Evolutionary conservation across 192 early-diverging fungal species (phyloP), one percentile per base, ranked within the genome.

Genomic region (Backusella tarrabulga): DNA sequence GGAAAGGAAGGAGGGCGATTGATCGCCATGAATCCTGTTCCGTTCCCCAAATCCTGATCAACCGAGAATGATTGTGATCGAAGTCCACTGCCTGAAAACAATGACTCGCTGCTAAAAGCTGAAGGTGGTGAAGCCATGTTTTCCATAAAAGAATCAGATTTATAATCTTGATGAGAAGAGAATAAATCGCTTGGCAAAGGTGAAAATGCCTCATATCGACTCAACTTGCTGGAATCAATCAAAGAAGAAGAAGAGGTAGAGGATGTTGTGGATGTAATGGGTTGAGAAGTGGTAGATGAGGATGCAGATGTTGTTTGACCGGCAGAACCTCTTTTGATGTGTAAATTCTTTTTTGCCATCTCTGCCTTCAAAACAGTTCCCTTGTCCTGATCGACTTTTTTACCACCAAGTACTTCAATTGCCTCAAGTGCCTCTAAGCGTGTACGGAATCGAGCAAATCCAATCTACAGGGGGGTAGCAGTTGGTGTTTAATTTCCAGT

Each of bases 331-430:
- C 96, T 90, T 76, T 93, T 95, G 71, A 94, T 96, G 83, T 97
- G 95, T 74, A 99, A 88, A 81, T 99, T 98, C 88, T 98, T 98
- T 81, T 97, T 98, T 44, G 98, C 98, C 94, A 99, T 95, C 81
- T 98, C 97, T 2, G 97, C 98, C 85, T 99, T 99, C 41, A 99
- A 90, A 34, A 94, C 84, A 56, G 88, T 88, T 77, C 93, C 93
- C 54, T 90, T 89, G 60, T 80, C 95, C 6, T 93, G 91, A 80
- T 98, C 97, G 32, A 97, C 91, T 78, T 93, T 95, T 72, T 94
- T 88, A 0, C 97, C 97, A 17, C 89, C 94, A 70, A 99, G 88
- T 40, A 95, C 85, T 75, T 97, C 95, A 56, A 96, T 87, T 3
- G 98, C 98, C 80, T 96, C 92, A 38, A 96, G 84, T 1, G 98